A percentile compares a stretch with the other conserved stretches of the same genome.
Conservation (phyloP, 108 stramenopile species). For the Cyclotella kingstonii region DNA sequence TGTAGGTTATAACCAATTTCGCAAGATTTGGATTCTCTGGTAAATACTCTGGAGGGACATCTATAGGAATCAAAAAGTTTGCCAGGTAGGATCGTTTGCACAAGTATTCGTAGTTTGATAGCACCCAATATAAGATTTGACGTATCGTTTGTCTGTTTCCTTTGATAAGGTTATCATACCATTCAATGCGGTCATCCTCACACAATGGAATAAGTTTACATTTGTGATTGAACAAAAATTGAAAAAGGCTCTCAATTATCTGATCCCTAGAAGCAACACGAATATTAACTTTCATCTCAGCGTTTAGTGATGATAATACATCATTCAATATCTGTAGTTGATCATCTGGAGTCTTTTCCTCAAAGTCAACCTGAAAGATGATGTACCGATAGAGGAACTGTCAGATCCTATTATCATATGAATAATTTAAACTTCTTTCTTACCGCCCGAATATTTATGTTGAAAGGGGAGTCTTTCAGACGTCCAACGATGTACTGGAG, state of each 20-base stretch:
- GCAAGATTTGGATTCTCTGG: slow-evolving; percentile 37
- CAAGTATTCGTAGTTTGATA: slow-evolving; percentile 51
- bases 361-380: slow-evolving; percentile 55
- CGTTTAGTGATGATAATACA: slow-evolving; percentile 54
- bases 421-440: not conserved
- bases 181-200: slow-evolving; percentile 23
- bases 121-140: slow-evolving; percentile 63
- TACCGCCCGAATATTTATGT: slow-evolving; percentile 29
- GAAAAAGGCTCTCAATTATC: slow-evolving; percentile 37
- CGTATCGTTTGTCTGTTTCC: slow-evolving; percentile 41
- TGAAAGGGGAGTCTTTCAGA: slow-evolving; percentile 31
- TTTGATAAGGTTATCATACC: slow-evolving; percentile 5
- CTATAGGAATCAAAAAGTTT: slow-evolving; percentile 60
- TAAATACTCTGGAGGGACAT: slow-evolving; percentile 69
- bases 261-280: slow-evolving; percentile 23
- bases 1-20: slow-evolving; percentile 53
- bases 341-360: slow-evolving; percentile 61
- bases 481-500: slow-evolving; percentile 31
- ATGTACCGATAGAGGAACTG: not conserved
- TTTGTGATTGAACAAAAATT: slow-evolving; percentile 67
- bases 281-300: slow-evolving; percentile 38
- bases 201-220: slow-evolving; percentile 45
- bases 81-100: slow-evolving; percentile 74
- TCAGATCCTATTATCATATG: not conserved
- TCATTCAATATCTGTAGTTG: slow-evolving; percentile 66